A percentile compares a stretch with the other conserved stretches of the same genome.
Evolutionary conservation across 768 basidiomycete genomes (phyloP).

Genomic region (Coprinellus micaceus): DNA sequence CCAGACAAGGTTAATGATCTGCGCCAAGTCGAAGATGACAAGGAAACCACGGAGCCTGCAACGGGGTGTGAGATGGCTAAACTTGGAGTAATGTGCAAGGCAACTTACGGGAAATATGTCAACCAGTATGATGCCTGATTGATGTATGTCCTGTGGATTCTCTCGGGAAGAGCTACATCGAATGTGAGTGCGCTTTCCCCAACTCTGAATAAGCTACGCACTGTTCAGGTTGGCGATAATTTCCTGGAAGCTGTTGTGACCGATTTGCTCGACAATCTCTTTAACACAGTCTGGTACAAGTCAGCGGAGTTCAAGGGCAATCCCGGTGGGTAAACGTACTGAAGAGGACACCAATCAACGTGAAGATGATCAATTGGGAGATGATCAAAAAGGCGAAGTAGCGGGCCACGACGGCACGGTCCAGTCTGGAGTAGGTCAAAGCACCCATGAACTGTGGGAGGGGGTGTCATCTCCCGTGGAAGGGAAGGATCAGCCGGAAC

Average conservation of each 20-base stretch:
- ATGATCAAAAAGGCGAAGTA: slow-evolving; percentile 94
- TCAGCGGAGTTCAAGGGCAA: neutral
- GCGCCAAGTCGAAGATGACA: slow-evolving; percentile 91
- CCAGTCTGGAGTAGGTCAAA: slow-evolving; percentile 72
- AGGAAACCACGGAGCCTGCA: slow-evolving; percentile 88
- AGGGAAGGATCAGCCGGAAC: slow-evolving; percentile 15
- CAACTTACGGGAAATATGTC: slow-evolving; percentile 86
- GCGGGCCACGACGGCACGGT: slow-evolving; percentile 87
- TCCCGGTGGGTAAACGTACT: slow-evolving; percentile 43
- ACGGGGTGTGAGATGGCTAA: neutral
- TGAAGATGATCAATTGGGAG: slow-evolving; percentile 92
- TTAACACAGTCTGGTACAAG: slow-evolving; percentile 35
- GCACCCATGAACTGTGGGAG: slow-evolving; percentile 60
- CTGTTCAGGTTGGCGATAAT: slow-evolving; percentile 45
- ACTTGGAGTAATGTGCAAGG: neutral
- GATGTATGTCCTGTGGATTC: slow-evolving; percentile 85
- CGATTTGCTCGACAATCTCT: slow-evolving; percentile 41
- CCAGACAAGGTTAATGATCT: slow-evolving; percentile 87
- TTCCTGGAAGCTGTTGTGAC: slow-evolving; percentile 41
- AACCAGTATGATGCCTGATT: slow-evolving; percentile 90
- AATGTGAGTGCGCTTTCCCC: neutral
- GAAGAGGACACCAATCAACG: slow-evolving; percentile 84
- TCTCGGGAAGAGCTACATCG: slow-evolving; percentile 55
- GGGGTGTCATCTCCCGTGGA: slow-evolving; percentile 48
- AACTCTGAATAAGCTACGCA: slow-evolving; percentile 23